Percentiles rank a stretch among this genome's conserved stretches.
Conservation (phyloP, 176 grass and related monocot genomes). For the Triticum monococcum region DNA sequence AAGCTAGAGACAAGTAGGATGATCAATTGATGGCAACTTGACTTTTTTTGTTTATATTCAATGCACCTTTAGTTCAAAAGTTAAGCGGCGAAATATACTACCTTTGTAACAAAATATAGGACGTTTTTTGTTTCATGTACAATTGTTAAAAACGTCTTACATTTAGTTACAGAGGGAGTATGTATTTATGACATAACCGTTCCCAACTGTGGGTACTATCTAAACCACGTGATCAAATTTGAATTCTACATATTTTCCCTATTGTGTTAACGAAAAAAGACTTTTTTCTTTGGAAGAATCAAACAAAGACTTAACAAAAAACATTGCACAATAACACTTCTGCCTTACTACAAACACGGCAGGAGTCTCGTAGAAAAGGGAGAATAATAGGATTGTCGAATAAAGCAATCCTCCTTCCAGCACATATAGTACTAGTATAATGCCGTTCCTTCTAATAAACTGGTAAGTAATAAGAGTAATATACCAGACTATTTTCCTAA, state of each 20-base stretch:
- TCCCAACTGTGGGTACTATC: neutral
- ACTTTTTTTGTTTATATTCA: neutral
- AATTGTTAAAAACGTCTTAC: too few relatives aligned
- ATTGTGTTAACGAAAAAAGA: neutral
- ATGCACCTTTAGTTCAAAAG: constrained; percentile 11
- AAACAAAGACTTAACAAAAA: neutral
- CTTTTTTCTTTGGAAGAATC: too few relatives aligned
- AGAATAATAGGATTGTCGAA: neutral
- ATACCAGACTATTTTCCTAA: neutral
- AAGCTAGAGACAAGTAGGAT: constrained; percentile 46
- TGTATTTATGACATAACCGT: neutral
- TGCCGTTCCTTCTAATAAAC: neutral
- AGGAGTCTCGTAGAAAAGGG: neutral
- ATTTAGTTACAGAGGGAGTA: too few relatives aligned
- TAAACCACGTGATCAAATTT: neutral
- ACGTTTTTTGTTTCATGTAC: too few relatives aligned
- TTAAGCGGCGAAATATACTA: neutral
- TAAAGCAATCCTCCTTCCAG: neutral
- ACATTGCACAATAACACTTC: neutral
- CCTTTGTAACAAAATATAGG: too few relatives aligned
- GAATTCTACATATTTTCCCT: neutral
- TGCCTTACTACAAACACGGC: neutral
- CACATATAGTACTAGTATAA: neutral
- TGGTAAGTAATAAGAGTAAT: neutral
- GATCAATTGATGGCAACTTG: constrained; percentile 35